Conservation (phyloP, 2,329 filamentous ascomycete genomes). For the Davidsoniella eucalypti region DNA sequence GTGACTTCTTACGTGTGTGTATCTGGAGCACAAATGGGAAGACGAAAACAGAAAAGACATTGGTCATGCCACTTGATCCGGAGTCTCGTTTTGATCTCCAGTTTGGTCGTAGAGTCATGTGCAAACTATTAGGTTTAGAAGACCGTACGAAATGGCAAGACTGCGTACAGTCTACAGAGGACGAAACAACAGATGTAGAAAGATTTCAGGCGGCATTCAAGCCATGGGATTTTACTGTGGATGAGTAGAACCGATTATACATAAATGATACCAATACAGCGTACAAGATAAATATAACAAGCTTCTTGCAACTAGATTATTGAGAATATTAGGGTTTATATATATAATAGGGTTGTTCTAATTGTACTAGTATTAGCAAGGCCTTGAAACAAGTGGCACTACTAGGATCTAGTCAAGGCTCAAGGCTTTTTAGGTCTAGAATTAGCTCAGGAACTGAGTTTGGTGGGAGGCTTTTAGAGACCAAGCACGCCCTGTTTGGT, state of each 20-base stretch:
- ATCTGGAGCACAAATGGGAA: conserved; percentile 44
- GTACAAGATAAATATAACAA: not conserved
- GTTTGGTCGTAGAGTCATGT: conserved; percentile 74
- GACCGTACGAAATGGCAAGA: conserved; percentile 71
- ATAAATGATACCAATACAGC: not conserved
- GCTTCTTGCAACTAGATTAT: not conserved
- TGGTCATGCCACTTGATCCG: conserved; percentile 58
- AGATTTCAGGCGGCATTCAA: conserved; percentile 71
- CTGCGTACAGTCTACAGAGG: conserved; percentile 57
- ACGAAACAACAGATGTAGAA: conserved; percentile 64
- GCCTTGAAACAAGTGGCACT: too few relatives aligned
- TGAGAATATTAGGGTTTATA: not conserved
- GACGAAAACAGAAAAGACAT: conserved; percentile 29
- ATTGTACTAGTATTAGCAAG: too few relatives aligned
- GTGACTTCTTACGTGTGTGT: conserved; percentile 70
- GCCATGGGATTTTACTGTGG: conserved; percentile 64
- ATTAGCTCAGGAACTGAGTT: too few relatives aligned
- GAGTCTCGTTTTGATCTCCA: conserved; percentile 75
- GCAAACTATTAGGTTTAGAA: conserved; percentile 71
- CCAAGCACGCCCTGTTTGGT: too few relatives aligned
- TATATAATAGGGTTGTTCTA: too few relatives aligned
- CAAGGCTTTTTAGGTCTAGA: too few relatives aligned
- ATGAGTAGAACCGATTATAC: not conserved
- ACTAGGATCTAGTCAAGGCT: not conserved
- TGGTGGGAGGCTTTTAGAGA: too few relatives aligned